Base-by-base conservation (phyloP, 179 eudicot genomes). In the Vitellaria paradoxa region DNA sequence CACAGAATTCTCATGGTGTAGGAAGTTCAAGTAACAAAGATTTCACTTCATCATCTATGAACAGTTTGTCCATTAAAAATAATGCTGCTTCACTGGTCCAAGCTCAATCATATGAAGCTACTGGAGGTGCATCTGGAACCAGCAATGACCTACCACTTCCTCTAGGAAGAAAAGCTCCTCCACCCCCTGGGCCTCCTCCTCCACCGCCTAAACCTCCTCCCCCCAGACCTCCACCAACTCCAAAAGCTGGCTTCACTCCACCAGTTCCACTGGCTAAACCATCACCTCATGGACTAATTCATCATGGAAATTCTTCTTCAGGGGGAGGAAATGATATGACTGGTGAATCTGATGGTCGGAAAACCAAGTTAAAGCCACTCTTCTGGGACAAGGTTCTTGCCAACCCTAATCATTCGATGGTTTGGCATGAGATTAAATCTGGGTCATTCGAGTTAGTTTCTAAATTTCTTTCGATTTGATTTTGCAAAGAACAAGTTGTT, bases 321-420 rank as follows among this genome's bases (percentile, higher is more conserved):
- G 85, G 83, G 7, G 87, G 84, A 20, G 85, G 78, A 47, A 67
- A 62, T 70, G 88, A 83, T 6, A 50, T 7, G 1, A 7, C 55
- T 50, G 83, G 82, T 46, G 87, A 81, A 3, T 70, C 72, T 65
- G 86, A 83, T 30, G 84, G 65, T 78, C 81, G 83, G 15, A 89
- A 84, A 79, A 82, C 94, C 45, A 94, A 88, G 89, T 78, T 94
- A 49, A 94, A 94, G 77, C 98, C 98, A n/a, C 89, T 94, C 80
- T 94, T 94, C 73, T 93, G 98, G 98, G 98, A 94, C 78, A 94
- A 94, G 84, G 94, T 93, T 40, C 84, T 84, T 45, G 91, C 94
- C 12, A 90, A 75, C 60, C 88, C 96, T 75, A 86, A 89, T 68
- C 89, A 88, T 14, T 86, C 97, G 1, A 94, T 94, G 98, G 98